Evolutionary conservation across 352 stramenopile species (phyloP).

Genomic region (Plasmopara halstedii): DNA sequence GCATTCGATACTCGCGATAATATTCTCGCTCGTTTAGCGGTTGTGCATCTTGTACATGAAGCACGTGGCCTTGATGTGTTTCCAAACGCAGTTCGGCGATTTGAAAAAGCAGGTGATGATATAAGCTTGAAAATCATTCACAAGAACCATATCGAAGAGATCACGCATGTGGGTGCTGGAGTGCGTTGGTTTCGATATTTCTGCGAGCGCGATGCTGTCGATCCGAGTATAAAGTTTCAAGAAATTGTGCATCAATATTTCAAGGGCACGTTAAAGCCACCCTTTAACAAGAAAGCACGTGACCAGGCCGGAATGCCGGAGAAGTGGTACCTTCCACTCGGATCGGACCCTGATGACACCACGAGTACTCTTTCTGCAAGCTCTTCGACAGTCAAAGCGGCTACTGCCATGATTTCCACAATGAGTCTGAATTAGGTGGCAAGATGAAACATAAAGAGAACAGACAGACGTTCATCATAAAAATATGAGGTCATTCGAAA

Average conservation of each 20-base stretch:
- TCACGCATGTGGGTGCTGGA: too few species aligned
- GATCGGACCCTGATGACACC: conserved; percentile 4
- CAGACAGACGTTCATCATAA: too few species aligned
- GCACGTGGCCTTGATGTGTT: conserved; percentile 41
- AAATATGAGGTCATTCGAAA: too few species aligned
- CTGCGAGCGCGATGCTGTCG: conserved; percentile 22
- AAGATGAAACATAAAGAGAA: too few species aligned
- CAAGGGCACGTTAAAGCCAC: conserved; percentile 40
- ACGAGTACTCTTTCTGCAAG: neutral
- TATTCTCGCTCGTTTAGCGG: conserved; percentile 35
- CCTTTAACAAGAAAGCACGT: conserved; percentile 49
- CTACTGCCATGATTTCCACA: too few species aligned
- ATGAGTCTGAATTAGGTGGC: too few species aligned
- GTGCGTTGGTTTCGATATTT: conserved; percentile 28
- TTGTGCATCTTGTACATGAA: conserved; percentile 56
- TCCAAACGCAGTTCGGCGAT: conserved; percentile 35
- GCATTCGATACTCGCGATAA: conserved; percentile 32
- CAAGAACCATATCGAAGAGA: conserved; percentile 56
- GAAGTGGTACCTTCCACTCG: conserved; percentile 43
- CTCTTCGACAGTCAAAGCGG: conserved; percentile 4
- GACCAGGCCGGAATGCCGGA: conserved; percentile 34
- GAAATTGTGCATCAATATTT: conserved; percentile 43
- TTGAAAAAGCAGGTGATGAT: conserved; percentile 36
- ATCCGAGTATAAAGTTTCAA: conserved; percentile 38
- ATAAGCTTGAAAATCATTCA: conserved; percentile 34